These are phyloP conservation scores for Apiospora kogelbergensis DNA, from an alignment of 2,329 filamentous ascomycete genomes.

Conservation along the genomic window DNA sequence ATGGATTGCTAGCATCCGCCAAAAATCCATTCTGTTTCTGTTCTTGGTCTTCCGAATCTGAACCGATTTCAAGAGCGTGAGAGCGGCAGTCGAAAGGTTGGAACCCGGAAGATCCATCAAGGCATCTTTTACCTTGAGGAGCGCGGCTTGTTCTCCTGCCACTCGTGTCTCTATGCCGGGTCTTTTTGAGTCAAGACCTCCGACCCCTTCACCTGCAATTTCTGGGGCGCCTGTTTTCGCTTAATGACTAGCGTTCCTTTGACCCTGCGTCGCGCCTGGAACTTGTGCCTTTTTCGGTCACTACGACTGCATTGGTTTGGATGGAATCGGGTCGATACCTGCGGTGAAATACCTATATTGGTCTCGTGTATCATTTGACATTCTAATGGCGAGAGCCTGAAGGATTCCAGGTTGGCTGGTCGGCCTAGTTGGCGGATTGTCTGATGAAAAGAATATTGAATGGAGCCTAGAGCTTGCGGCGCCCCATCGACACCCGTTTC, in stretches of 20 bases:
- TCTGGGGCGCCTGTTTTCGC: slow-evolving; percentile 7
- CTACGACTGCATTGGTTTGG: not conserved
- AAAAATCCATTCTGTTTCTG: not conserved
- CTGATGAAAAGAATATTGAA: not conserved
- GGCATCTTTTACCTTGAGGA: not conserved
- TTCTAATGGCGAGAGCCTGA: not conserved
- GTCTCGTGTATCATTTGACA: not conserved
- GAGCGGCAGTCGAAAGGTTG: not conserved
- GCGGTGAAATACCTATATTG: not conserved
- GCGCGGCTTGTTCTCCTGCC: not conserved
- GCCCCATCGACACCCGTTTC: slow-evolving; percentile 1
- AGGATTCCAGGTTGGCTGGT: not conserved
- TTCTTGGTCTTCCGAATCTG: not conserved
- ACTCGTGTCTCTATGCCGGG: not conserved
- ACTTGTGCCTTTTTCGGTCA: not conserved
- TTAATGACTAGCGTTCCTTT: slow-evolving; percentile 3
- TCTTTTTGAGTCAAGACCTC: slow-evolving; percentile 1
- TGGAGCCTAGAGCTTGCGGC: not conserved
- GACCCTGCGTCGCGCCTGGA: not conserved
- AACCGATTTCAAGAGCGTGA: not conserved
- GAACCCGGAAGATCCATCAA: too few species aligned
- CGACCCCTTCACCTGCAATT: not conserved
- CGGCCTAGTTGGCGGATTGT: not conserved
- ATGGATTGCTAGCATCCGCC: not conserved
- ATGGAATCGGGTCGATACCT: not conserved